These are phyloP conservation scores for Eimeria zaria DNA, from an alignment of 169 alveolate species.

Conservation along the genomic window DNA sequence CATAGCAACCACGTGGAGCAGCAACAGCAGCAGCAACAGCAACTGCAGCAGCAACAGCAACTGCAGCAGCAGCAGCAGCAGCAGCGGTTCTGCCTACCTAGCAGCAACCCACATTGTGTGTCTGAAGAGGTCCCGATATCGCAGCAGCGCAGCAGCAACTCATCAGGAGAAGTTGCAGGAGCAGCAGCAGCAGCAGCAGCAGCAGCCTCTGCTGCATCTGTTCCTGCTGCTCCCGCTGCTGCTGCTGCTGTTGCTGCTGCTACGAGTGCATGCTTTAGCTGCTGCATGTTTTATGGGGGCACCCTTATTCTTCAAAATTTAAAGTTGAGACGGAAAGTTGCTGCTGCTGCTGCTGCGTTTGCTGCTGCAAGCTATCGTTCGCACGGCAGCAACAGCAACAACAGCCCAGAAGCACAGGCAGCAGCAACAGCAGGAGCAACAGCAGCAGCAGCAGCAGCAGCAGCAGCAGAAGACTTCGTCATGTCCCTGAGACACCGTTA, in stretches of 20 bases:
- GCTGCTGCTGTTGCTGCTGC: neutral
- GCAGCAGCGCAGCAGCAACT: neutral
- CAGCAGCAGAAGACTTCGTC: slow-evolving; percentile 8
- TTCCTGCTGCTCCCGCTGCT: neutral
- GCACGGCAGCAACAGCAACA: neutral
- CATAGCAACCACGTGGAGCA: neutral
- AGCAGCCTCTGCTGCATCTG: neutral
- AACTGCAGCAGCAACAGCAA: no score
- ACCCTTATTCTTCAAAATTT: neutral
- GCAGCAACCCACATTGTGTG: neutral
- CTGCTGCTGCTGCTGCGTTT: slow-evolving; percentile 10
- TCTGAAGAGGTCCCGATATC: neutral
- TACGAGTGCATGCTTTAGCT: slow-evolving; percentile 12
- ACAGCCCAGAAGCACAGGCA: neutral
- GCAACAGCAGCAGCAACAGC: slow-evolving; percentile 21
- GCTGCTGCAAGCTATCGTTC: neutral
- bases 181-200: slow-evolving; percentile 22
- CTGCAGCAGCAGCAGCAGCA: slow-evolving; percentile 36
- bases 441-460: slow-evolving; percentile 14
- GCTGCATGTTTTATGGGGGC: neutral
- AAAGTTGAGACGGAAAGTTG: neutral
- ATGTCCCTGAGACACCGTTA: neutral
- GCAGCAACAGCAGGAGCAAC: slow-evolving; percentile 12
- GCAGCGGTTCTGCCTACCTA: neutral
- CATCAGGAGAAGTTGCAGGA: slow-evolving; percentile 5